A percentile compares a stretch with the other conserved stretches of the same genome.
Conservation (phyloP, 129 eudicot genomes). For the Flaveria linearis region DNA sequence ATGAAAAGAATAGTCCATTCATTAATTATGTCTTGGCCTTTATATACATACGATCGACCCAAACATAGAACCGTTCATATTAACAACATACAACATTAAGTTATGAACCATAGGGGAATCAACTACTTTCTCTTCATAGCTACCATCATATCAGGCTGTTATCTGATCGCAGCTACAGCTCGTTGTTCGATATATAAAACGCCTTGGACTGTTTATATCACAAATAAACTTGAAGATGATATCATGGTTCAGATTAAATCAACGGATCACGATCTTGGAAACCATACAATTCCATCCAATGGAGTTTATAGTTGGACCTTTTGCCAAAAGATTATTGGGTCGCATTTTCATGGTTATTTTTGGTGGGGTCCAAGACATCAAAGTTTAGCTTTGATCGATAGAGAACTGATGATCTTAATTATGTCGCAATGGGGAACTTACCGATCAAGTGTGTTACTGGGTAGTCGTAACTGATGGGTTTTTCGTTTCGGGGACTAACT, state of each 20-base stretch:
- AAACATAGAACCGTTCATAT: too few relatives aligned
- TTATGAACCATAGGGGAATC: too few relatives aligned
- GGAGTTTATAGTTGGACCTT: not conserved
- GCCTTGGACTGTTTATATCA: not conserved
- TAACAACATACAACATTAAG: too few relatives aligned
- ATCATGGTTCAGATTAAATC: slow-evolving; percentile 20
- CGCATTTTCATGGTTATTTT: slow-evolving; percentile 11
- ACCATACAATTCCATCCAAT: not conserved
- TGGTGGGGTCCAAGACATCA: slow-evolving; percentile 4
- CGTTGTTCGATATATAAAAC: not conserved
- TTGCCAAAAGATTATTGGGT: not conserved
- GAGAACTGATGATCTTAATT: not conserved
- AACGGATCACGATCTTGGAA: slow-evolving; percentile 21
- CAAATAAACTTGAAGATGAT: not conserved
- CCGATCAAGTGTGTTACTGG: not conserved
- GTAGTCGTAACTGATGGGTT: not conserved
- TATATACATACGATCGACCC: too few relatives aligned
- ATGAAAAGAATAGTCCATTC: too few relatives aligned
- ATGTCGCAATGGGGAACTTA: too few relatives aligned
- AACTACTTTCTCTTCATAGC: too few relatives aligned
- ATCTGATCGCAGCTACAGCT: too few relatives aligned
- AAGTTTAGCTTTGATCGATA: slow-evolving; percentile 20
- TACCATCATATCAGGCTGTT: too few relatives aligned
- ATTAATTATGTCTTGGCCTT: too few relatives aligned
- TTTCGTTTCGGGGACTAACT: not conserved